Evolutionary conservation across 2,329 filamentous ascomycete species (phyloP).

Genomic region (Fusarium nelsonii): DNA sequence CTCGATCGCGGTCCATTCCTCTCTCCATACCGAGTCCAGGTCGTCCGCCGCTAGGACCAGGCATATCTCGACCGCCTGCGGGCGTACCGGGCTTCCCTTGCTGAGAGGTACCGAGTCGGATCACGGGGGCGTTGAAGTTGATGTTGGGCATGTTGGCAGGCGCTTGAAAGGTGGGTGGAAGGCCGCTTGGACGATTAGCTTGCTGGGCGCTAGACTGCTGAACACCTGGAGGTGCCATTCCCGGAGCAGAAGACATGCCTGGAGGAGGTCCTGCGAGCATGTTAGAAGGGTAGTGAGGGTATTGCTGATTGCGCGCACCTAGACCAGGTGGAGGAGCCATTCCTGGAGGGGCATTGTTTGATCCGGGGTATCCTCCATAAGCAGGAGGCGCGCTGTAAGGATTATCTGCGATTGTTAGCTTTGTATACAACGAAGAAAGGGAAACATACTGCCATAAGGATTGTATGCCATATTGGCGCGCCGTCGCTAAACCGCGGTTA

Average conservation of each 20-base stretch:
- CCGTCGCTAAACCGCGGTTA: constrained; percentile 22
- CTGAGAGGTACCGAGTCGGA: constrained; percentile 85
- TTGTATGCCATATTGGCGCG: constrained; percentile 67
- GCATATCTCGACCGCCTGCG: constrained; percentile 58
- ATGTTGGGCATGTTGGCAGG: constrained; percentile 95
- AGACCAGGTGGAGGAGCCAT: constrained; percentile 85
- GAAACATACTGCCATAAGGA: constrained; percentile 66
- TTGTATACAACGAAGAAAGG: neutral
- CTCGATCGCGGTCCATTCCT: constrained; percentile 74
- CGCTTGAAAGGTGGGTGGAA: constrained; percentile 87
- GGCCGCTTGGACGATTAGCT: constrained; percentile 82
- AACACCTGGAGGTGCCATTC: constrained; percentile 82
- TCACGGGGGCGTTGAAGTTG: constrained; percentile 97
- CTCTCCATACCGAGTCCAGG: constrained; percentile 72
- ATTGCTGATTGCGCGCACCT: constrained; percentile 66
- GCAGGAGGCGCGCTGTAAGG: constrained; percentile 81
- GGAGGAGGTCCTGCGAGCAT: constrained; percentile 73
- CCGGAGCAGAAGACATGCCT: constrained; percentile 84
- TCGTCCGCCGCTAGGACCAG: constrained; percentile 55
- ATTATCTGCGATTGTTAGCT: constrained; percentile 52
- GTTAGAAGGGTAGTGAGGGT: constrained; percentile 31
- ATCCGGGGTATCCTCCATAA: constrained; percentile 77
- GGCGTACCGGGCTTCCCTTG: constrained; percentile 70
- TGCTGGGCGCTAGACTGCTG: constrained; percentile 79
- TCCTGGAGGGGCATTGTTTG: constrained; percentile 68